phyloP scores from a whole-genome alignment of 768 basidiomycete species.

The Agrocybe praecox region DNA sequence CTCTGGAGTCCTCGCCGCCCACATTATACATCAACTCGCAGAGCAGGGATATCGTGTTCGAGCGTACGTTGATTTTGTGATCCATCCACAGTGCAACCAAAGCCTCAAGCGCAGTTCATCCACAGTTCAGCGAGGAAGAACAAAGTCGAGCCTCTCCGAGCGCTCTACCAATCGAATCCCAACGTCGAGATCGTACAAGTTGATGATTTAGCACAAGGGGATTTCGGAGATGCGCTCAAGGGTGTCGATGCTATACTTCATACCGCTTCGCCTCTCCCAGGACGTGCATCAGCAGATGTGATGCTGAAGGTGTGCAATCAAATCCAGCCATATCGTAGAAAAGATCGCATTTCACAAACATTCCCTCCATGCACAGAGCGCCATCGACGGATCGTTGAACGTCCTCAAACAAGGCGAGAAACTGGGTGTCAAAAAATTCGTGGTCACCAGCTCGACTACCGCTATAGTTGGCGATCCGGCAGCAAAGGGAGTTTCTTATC shows the following conservation, averaged over 20 bases:
- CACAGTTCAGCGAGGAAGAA: conserved; percentile 23
- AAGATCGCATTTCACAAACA: not conserved
- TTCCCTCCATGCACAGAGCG: conserved; percentile 21
- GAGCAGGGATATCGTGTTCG: conserved; percentile 23
- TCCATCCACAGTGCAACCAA: not conserved
- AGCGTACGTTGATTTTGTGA: conserved; percentile 15
- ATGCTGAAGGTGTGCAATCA: conserved; percentile 14
- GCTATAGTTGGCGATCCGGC: conserved; percentile 25
- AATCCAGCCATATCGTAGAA: not conserved
- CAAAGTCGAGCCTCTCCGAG: conserved; percentile 16
- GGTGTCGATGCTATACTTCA: conserved; percentile 47
- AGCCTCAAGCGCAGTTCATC: not conserved
- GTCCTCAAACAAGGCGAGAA: conserved; percentile 39
- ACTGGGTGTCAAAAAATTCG: conserved; percentile 35
- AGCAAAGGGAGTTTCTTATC: not conserved
- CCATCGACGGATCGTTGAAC: conserved; percentile 39
- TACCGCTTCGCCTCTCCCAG: conserved; percentile 33
- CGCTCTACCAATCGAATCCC: conserved; percentile 11
- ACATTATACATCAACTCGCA: conserved; percentile 23
- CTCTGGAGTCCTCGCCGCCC: conserved; percentile 26
- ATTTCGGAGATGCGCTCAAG: conserved; percentile 46
- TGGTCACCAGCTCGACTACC: conserved; percentile 42
- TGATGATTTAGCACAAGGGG: conserved; percentile 21
- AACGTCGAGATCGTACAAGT: conserved; percentile 23
- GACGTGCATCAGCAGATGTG: conserved; percentile 14